A percentile compares a stretch with the other conserved stretches of the same genome.
These are phyloP conservation scores for Aspergillus uvarum DNA, from an alignment of 2,329 filamentous ascomycete genomes.

Conservation along the genomic window DNA sequence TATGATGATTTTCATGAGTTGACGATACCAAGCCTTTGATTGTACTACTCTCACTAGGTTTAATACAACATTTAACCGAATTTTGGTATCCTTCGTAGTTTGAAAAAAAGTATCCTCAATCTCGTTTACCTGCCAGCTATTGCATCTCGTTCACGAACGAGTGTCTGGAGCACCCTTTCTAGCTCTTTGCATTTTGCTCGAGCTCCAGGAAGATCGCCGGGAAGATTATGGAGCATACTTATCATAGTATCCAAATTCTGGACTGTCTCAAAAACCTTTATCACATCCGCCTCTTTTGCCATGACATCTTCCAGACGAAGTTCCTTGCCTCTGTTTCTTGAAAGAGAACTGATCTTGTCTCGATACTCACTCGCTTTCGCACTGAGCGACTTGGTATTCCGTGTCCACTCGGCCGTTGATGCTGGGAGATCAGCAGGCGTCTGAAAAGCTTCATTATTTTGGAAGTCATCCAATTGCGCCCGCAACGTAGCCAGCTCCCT, in stretches of 20 bases:
- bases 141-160: slow-evolving; percentile 65
- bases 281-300: slow-evolving; percentile 59
- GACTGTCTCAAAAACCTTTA: slow-evolving; percentile 61
- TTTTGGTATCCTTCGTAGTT: not conserved
- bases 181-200: slow-evolving; percentile 68
- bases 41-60: slow-evolving; percentile 10
- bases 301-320: slow-evolving; percentile 53
- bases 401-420: slow-evolving; percentile 72
- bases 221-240: slow-evolving; percentile 67
- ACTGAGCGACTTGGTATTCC: slow-evolving; percentile 65
- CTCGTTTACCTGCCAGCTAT: slow-evolving; percentile 70
- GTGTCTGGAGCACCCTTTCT: slow-evolving; percentile 60
- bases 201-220: slow-evolving; percentile 68
- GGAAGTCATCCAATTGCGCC: slow-evolving; percentile 32
- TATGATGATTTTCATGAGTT: slow-evolving; percentile 17
- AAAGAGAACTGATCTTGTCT: slow-evolving; percentile 51
- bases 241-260: slow-evolving; percentile 66
- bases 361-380: slow-evolving; percentile 67
- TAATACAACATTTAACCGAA: slow-evolving; percentile 5
- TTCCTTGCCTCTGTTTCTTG: slow-evolving; percentile 31
- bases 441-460: slow-evolving; percentile 47
- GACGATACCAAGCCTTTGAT: slow-evolving; percentile 28
- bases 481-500: slow-evolving; percentile 47
- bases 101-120: not conserved
- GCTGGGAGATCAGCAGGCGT: slow-evolving; percentile 61